Evolutionary conservation across 768 basidiomycete genomes (phyloP), one percentile per base, ranked within the genome.

Genomic region (Leucosporidium yakuticum): DNA sequence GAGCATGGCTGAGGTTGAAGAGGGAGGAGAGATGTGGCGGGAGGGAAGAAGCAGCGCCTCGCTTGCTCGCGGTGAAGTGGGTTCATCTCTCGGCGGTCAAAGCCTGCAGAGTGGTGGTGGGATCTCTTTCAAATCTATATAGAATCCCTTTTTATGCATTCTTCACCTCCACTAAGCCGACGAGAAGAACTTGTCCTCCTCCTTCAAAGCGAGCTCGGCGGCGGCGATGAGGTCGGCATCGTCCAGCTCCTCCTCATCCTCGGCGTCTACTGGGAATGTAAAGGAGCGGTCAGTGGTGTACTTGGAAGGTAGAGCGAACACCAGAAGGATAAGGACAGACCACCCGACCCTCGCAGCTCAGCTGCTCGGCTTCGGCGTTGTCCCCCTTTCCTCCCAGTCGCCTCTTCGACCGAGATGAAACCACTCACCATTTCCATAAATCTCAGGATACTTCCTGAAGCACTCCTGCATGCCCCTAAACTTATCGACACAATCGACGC

Each of bases 401-500:
- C 5, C n/a, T n/a, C 6, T 21, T 51, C 15, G 7, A 23, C n/a
- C 50, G 21, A 4, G 21, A 23, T 21, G 2, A n/a, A n/a, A 29
- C 21, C 27, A 76, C 89, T 69, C 79, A 93, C 93, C 93, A 72
- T 91, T 90, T 21, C 87, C 91, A 78, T 98, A 98, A n/a, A 91
- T 83, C 31, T 98, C 94, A 0, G 95, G 95, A 79, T 98, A 90
- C 67, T 85, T 87, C 74, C 93, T 85, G 84, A 99, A 98, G 83
- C 96, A 99, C 63, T 88, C 86, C 73, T 99, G 96, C 96, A 99
- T 99, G 25, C 82, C 87, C 79, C 92, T 88, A 83, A 99, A 99
- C 80, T 90, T 93, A 74, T 97, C 96, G 17, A 99, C 89, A 72
- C 96, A 99, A 75, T 99, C 89, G 63, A 98, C 88, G 5, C 96